Base-by-base conservation (phyloP, 768 basidiomycete species). In the Podaxis mareebaensis region DNA sequence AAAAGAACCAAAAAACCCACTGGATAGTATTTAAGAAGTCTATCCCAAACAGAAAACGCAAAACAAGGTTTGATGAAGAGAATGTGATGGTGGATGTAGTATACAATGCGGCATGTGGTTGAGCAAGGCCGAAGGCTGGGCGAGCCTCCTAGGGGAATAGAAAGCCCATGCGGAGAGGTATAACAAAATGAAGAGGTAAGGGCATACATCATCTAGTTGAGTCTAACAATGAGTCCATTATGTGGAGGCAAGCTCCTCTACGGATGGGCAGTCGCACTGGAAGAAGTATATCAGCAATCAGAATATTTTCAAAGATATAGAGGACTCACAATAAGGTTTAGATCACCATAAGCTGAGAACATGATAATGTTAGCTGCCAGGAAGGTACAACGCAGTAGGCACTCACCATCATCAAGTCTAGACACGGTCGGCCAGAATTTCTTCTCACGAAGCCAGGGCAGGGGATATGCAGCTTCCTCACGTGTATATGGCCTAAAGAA, bases 361-460 rank as follows among this genome's bases (percentile, higher is more conserved):
- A 49, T 65, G 54, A 30, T 39, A 30, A 13, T 20, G 40, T 66
- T 15, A 61, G 42, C 6, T 1, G 33, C 66, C 24, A 65, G 61
- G 12, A 10, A 36, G 12, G 24, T 40, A 12, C 0, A 15, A 60
- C 39, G 8, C 4, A 39, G 13, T 24, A 36, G 36, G 2, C 10
- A 49, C 89, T 71, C 73, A 95, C 94, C 91, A 79, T 98, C 96
- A 71, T 98, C 96, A 57, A 99, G 85, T 53, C 96, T 83, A 4
- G 92, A 90, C 48, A 96, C 91, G 4, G 92, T 84, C 0, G 97
- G 96, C 97, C 97, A 99, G 79, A 98, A 96, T 77, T 99, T 99
- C 80, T 85, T 91, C 75, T 92, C 89, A 55, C 80, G 79, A 33
- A 99, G 81, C 81, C 87, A 92, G 12, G 90, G 83, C 65, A 94